phyloP scores from a whole-genome alignment of 1,284 basidiomycete species.

The Ceratobasidium theobromae region DNA sequence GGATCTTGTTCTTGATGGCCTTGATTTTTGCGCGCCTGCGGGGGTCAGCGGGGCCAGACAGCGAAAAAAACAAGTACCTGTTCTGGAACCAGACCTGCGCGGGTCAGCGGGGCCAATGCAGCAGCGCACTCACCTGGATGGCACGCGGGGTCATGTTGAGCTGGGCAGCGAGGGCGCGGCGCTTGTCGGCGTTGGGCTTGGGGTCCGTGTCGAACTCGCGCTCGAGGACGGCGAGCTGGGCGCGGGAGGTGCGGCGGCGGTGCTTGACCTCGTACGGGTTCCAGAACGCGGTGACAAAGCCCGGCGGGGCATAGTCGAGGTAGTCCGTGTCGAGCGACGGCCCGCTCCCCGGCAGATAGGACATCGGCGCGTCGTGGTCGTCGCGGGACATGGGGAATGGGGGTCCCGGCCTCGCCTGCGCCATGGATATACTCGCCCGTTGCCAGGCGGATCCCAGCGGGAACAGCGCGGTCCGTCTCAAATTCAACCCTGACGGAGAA shows the following conservation, averaged over 20 bases:
- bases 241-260: conserved; percentile 77
- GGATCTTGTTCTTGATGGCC: conserved; percentile 33
- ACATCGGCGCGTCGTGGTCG: conserved; percentile 12
- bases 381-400: not conserved
- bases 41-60: not conserved
- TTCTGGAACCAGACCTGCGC: conserved; percentile 88
- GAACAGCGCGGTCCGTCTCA: too few relatives aligned
- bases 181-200: conserved; percentile 80
- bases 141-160: conserved; percentile 90
- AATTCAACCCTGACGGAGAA: too few relatives aligned
- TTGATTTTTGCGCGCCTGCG: conserved; percentile 36
- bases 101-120: conserved; percentile 34
- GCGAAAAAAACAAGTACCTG: conserved; percentile 50
- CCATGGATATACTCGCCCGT: not conserved
- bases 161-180: conserved; percentile 76
- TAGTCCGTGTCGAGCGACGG: conserved; percentile 12
- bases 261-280: conserved; percentile 89
- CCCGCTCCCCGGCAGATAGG: conserved; percentile 18
- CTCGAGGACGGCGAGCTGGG: conserved; percentile 85
- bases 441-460: conserved; percentile 29
- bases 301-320: not conserved
- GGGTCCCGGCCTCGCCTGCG: not conserved
- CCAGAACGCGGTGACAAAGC: conserved; percentile 47
- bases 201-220: conserved; percentile 80
- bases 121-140: conserved; percentile 69